Percentiles rank a stretch among this genome's conserved stretches.
These are phyloP conservation scores for Scheffersomyces illinoinensis DNA, from an alignment of 1,139 yeast species.

Conservation along the genomic window DNA sequence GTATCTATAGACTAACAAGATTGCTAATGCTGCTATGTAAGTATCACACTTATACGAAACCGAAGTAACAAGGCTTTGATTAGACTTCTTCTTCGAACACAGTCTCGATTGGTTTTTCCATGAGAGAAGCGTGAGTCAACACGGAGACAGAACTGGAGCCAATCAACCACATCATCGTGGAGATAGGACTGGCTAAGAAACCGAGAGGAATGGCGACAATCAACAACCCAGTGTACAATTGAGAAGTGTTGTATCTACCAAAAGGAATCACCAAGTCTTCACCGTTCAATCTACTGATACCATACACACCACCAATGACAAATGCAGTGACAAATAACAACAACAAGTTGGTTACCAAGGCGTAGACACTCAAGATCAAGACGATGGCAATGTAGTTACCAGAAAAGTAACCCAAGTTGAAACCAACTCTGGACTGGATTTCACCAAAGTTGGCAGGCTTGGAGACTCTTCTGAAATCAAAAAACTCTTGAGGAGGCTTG, in stretches of 20 bases:
- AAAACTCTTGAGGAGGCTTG: constrained; percentile 90
- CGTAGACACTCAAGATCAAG: constrained; percentile 56
- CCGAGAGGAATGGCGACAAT: constrained; percentile 84
- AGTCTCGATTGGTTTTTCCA: constrained; percentile 98
- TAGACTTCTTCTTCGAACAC: constrained; percentile 86
- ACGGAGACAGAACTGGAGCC: constrained; percentile 92
- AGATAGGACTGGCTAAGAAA: constrained; percentile 88
- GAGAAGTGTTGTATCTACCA: constrained; percentile 71
- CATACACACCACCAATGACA: constrained; percentile 69
- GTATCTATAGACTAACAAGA: not conserved
- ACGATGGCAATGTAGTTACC: constrained; percentile 83
- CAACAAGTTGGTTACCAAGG: constrained; percentile 77
- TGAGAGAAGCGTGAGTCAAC: constrained; percentile 85
- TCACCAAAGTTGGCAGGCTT: constrained; percentile 91
- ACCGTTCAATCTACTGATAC: constrained; percentile 78
- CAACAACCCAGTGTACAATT: constrained; percentile 84
- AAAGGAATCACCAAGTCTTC: constrained; percentile 75
- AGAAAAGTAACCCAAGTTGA: constrained; percentile 83
- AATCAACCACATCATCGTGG: constrained; percentile 93
- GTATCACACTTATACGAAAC: not conserved
- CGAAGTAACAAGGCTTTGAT: not conserved
- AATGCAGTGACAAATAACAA: constrained; percentile 78
- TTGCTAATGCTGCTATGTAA: not conserved
- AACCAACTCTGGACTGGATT: constrained; percentile 82
- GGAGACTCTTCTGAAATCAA: constrained; percentile 84